Evolutionary conservation across 108 stramenopile genomes (phyloP), one percentile per base, ranked within the genome.

Genomic region (Nitzschia sp.): DNA sequence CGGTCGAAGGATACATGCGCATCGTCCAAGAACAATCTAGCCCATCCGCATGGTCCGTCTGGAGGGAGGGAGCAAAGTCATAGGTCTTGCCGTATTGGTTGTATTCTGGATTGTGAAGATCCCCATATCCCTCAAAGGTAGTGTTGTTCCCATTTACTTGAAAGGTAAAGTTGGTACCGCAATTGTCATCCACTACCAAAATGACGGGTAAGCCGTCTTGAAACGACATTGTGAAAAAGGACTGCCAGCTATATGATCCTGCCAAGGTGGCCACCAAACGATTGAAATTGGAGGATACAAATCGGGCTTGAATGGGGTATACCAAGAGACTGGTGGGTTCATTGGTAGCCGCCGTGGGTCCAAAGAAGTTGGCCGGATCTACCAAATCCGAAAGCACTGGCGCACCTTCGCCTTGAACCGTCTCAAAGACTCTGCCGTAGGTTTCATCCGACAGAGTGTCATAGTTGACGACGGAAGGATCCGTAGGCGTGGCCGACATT

Each of bases 391-490:
- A 31, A 4, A 57, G 27, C 5, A 32, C 56, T 25, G 56, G 56
- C 5, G 24, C 27, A 28, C 9, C 31, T 2, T 3, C 18, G n/a
- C 21, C 9, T 17, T 31, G 29, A 4, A 57, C 27, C 26, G 26
- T 29, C 9, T n/a, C 30, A 21, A 57, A 29, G 11, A 29, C 56
- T 13, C 21, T 6, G 11, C 29, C 27, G 9, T 29, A 57, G 23
- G 13, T 28, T 3, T 5, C 6, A 29, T 57, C 27, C 8, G 56
- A 57, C 6, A 57, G 56, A 4, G 31, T 28, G 18, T 57, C 31
- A 32, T 57, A 57, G 56, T 57, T 57, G 15, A 57, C 27, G 21
- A 57, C 31, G 4, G 23, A 57, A 29, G 56, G 27, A 57, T 57
- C 56, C 26, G 13, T 29, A 31, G 56, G 56, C 6, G 56, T 28